phyloP scores from a whole-genome alignment of 331 rosid genomes.

The Malus hybrid region DNA sequence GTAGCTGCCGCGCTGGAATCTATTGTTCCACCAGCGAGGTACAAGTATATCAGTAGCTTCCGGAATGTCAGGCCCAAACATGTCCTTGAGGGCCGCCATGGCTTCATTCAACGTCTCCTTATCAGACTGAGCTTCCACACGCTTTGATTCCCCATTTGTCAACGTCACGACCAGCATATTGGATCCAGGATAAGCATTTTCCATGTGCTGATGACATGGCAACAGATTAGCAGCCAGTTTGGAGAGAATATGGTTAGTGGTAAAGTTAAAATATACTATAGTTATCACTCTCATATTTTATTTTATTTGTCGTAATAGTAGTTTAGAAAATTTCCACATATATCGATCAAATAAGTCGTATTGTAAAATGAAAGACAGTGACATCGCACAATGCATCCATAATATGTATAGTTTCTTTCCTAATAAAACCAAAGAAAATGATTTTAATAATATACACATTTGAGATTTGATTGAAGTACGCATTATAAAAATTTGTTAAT shows the following conservation, averaged over 20 bases:
- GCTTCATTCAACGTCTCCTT: conserved; percentile 70
- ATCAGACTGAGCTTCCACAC: conserved; percentile 82
- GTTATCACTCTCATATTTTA: conserved; percentile 5
- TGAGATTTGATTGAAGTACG: background rate
- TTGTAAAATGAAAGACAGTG: conserved; percentile 6
- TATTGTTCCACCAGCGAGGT: conserved; percentile 88
- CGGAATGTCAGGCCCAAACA: conserved; percentile 75
- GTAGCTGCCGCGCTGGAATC: conserved; percentile 94
- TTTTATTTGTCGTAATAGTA: background rate
- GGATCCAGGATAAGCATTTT: conserved; percentile 91
- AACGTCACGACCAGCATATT: conserved; percentile 88
- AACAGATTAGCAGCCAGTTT: conserved; percentile 27
- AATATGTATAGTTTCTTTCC: conserved; percentile 1
- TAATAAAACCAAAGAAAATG: background rate
- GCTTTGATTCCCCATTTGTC: conserved; percentile 91
- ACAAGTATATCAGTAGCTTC: conserved; percentile 72
- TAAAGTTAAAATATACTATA: conserved; percentile 1
- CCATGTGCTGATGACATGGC: conserved; percentile 81
- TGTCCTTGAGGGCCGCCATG: conserved; percentile 71
- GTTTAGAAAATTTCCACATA: background rate
- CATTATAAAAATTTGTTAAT: background rate
- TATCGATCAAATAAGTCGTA: background rate
- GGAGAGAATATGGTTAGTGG: conserved; percentile 8
- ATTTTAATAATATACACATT: background rate
- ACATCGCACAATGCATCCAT: conserved; percentile 16